Base-by-base conservation (phyloP, 139 green algal genomes). In the Desmodesmus armatus region DNA sequence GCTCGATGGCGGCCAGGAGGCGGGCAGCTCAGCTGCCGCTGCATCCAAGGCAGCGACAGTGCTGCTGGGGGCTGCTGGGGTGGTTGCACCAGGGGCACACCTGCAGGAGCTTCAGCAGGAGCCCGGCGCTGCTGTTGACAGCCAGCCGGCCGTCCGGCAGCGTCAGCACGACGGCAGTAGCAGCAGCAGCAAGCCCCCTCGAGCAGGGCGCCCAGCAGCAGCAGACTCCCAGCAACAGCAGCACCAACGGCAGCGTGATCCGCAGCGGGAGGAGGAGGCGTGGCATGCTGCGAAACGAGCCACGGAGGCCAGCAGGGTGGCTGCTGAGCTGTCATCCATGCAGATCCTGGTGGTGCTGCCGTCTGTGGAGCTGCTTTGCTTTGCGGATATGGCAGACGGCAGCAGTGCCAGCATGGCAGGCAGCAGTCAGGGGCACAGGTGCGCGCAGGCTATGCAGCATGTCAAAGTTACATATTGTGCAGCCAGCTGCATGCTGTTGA, bases 321-420 rank as follows among this genome's bases (percentile, higher is more conserved):
- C 76, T 60, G 76, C 76, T n/a, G 29, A 72, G 15, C 47, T 58
- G 58, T 33, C 78, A 21, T 76, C 78, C 25, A 62, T 84, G 40
- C 66, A 43, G 41, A 23, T 84, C 29, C 78, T 84, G 62, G 31
- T 73, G 21, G 7, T 65, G 29, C 13, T 78, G 62, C 78, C 78
- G 19, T 84, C 65, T 23, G 76, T n/a, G 21, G 78, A 84, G 17
- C 40, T 84, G 6, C 41, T 84, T 5, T 65, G 39, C 43, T 84
- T 77, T 84, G 43, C 37, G 19, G 78, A 84, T 33, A 29, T 77
- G 25, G 53, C 7, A 9, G 41, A 35, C 37, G 6, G 37, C 69
- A 23, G 49, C 27, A 58, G 37, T 70, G 49, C 51, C 23, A 69
- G 51, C 17, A 70, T 2, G n/a, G 35, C 13, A n/a, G n/a, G n/a